Evolutionary conservation across 2,329 filamentous ascomycete species (phyloP).

Genomic region (Allantophomopsis cytisporea): DNA sequence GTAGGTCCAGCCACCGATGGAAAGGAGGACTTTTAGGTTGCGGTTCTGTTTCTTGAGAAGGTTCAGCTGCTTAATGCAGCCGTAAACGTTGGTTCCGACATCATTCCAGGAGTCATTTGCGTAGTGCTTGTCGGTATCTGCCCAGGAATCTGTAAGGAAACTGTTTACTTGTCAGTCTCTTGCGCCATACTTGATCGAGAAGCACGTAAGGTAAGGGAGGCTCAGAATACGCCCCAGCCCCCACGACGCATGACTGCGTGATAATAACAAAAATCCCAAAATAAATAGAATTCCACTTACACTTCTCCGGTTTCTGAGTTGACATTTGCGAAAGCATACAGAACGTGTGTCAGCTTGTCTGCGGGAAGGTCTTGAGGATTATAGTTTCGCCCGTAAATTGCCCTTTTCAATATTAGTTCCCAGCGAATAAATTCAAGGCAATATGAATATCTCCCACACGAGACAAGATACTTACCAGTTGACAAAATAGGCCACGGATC

Average conservation of each 20-base stretch:
- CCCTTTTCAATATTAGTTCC: constrained; percentile 26
- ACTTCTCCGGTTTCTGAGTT: constrained; percentile 69
- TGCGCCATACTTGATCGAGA: background rate
- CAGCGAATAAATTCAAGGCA: background rate
- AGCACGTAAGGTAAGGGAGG: too few relatives aligned
- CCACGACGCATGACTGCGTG: too few relatives aligned
- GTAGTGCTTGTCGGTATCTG: constrained; percentile 61
- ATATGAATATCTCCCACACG: background rate
- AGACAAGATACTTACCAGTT: background rate
- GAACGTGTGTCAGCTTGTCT: constrained; percentile 73
- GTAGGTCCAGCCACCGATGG: constrained; percentile 90
- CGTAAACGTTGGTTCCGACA: constrained; percentile 68
- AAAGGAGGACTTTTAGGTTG: constrained; percentile 73
- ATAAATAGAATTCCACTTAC: constrained; percentile 19
- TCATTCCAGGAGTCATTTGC: constrained; percentile 60
- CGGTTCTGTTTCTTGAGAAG: constrained; percentile 71
- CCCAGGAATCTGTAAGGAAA: constrained; percentile 46
- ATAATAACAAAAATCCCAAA: background rate
- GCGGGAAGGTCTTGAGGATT: constrained; percentile 73
- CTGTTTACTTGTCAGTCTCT: constrained; percentile 4
- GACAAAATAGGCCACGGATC: constrained; percentile 1
- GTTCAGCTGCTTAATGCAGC: constrained; percentile 79
- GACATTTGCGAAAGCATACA: constrained; percentile 87
- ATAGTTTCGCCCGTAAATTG: constrained; percentile 77
- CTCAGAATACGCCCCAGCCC: too few relatives aligned